Evolutionary conservation across 148 eudicot genomes (phyloP).

Genomic region (Chenopodium suecicum): DNA sequence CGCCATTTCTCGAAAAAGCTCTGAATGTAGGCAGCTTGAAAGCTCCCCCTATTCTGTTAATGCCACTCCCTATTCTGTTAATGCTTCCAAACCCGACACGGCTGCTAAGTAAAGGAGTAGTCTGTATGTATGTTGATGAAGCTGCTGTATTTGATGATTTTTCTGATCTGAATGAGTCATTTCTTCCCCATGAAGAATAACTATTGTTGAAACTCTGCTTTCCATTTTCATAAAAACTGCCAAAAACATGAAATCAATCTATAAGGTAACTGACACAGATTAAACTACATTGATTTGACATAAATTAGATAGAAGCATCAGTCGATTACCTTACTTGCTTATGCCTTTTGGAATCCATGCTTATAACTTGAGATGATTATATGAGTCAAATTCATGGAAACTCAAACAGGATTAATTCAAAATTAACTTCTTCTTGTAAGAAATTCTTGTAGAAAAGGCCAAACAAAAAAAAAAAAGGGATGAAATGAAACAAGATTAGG

Average conservation of each 20-base stretch:
- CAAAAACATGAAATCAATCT: neutral
- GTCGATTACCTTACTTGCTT: constrained; percentile 35
- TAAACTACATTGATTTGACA: neutral
- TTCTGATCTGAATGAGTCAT: constrained; percentile 22
- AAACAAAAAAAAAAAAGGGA: neutral
- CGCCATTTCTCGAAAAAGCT: constrained; percentile 13
- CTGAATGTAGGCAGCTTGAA: constrained; percentile 23
- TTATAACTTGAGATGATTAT: neutral
- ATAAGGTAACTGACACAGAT: neutral
- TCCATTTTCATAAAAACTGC: constrained; percentile 24
- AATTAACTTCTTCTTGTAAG: neutral
- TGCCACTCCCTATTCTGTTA: constrained; percentile 14
- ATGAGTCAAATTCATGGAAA: constrained; percentile 1
- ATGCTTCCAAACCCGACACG: constrained; percentile 11
- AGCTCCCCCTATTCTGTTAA: constrained; percentile 30
- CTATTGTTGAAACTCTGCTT: constrained; percentile 4
- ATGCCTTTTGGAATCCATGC: constrained; percentile 21
- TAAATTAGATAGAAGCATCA: neutral
- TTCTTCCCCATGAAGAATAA: constrained; percentile 25
- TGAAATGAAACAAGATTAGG: neutral
- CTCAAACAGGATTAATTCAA: neutral
- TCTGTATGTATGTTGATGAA: constrained; percentile 29
- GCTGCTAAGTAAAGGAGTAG: constrained; percentile 21
- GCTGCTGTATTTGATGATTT: constrained; percentile 17
- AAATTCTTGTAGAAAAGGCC: neutral